Conservation (phyloP, 2,329 filamentous ascomycete genomes). For the Fusarium sulawesiense region DNA sequence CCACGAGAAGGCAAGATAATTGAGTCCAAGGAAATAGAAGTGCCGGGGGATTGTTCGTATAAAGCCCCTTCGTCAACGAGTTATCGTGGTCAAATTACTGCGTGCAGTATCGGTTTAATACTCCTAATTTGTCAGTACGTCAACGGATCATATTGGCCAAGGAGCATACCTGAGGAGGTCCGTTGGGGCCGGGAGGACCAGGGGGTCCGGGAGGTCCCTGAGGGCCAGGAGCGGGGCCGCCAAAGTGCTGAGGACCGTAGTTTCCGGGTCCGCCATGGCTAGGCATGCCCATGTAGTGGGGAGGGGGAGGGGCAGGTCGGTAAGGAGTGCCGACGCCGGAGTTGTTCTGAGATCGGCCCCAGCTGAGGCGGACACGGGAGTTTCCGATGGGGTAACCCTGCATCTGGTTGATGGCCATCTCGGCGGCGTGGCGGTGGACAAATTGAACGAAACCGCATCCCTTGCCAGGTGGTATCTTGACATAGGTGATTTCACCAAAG, state of each 20-base stretch:
- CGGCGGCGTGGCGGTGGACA: constrained; percentile 96
- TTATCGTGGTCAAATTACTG: constrained; percentile 48
- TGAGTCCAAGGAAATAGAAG: constrained; percentile 46
- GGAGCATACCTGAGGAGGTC: constrained; percentile 54
- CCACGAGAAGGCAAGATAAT: constrained; percentile 43
- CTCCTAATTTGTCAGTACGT: constrained; percentile 22
- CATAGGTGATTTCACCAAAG: constrained; percentile 99
- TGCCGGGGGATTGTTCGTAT: constrained; percentile 38
- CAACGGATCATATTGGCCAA: neutral
- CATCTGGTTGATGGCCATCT: constrained; percentile 99
- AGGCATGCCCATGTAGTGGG: constrained; percentile 65
- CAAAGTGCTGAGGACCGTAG: constrained; percentile 61
- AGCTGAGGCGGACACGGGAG: constrained; percentile 95
- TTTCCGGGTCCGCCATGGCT: constrained; percentile 57
- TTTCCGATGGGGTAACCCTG: constrained; percentile 99
- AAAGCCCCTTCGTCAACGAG: constrained; percentile 46
- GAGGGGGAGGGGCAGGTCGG: constrained; percentile 82
- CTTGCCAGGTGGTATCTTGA: constrained; percentile 99
- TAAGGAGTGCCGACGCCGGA: constrained; percentile 98
- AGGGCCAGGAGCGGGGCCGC: constrained; percentile 56
- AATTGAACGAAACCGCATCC: constrained; percentile 99
- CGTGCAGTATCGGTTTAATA: constrained; percentile 25
- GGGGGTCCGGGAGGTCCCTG: constrained; percentile 57
- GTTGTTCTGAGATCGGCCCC: constrained; percentile 99
- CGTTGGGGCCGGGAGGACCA: constrained; percentile 53